These are phyloP conservation scores for Amaranthus tricolor DNA, from an alignment of 179 eudicot species.

Conservation along the genomic window DNA sequence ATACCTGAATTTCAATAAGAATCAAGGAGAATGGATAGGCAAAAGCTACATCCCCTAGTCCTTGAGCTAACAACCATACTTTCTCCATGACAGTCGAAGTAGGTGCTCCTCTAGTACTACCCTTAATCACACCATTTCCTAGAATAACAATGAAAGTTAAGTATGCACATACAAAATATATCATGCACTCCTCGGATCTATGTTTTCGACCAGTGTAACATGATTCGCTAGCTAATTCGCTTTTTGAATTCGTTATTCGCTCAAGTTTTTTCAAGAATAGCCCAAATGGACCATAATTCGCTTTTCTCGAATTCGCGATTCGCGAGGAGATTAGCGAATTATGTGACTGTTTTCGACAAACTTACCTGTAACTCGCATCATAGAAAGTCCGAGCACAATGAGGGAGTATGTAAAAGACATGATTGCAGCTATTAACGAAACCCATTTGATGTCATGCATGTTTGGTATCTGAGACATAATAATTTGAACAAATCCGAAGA, in stretches of 20 bases:
- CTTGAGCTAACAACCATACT: slow-evolving; percentile 65
- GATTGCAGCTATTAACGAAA: slow-evolving; percentile 67
- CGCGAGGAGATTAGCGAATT: too few relatives aligned
- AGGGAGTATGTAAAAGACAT: slow-evolving; percentile 80
- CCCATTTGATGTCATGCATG: slow-evolving; percentile 64
- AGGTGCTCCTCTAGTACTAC: slow-evolving; percentile 49
- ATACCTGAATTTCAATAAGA: slow-evolving; percentile 77
- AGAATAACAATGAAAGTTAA: slow-evolving; percentile 9
- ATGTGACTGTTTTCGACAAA: background rate
- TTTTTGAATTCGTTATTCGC: too few relatives aligned
- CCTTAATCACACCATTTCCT: slow-evolving; percentile 53
- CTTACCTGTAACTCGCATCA: slow-evolving; percentile 59
- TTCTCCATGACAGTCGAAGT: slow-evolving; percentile 49
- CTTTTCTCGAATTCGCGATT: too few relatives aligned
- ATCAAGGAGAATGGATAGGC: slow-evolving; percentile 72
- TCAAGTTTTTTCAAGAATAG: too few relatives aligned
- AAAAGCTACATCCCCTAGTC: slow-evolving; percentile 80
- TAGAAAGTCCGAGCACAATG: slow-evolving; percentile 69
- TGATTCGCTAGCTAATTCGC: too few relatives aligned
- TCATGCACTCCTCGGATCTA: too few relatives aligned
- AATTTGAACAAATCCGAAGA: slow-evolving; percentile 61
- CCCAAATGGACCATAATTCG: too few relatives aligned
- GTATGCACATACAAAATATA: background rate
- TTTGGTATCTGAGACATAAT: slow-evolving; percentile 77
- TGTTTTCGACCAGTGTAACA: background rate